These are phyloP conservation scores for Chytriomyces sp. DNA, from an alignment of 192 early-diverging fungal genomes.

Conservation along the genomic window DNA sequence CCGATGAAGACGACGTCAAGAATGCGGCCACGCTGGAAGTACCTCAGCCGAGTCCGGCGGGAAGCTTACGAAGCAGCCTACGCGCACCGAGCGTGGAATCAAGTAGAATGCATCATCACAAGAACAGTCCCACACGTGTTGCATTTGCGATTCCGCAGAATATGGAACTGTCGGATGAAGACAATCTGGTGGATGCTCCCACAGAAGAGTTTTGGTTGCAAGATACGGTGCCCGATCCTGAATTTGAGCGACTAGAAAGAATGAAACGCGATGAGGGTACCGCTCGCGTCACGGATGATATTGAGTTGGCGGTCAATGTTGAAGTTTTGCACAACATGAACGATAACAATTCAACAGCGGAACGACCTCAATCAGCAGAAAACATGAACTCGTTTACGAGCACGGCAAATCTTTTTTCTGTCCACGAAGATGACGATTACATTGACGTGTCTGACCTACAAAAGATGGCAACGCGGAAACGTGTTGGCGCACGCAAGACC, in stretches of 20 bases:
- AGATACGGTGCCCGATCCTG: conserved; percentile 24
- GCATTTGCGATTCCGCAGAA: neutral
- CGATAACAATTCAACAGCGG: neutral
- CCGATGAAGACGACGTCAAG: neutral
- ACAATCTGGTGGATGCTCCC: neutral
- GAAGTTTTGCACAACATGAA: neutral
- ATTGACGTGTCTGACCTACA: neutral
- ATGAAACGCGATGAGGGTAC: neutral
- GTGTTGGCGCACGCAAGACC: neutral
- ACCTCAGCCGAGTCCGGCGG: neutral
- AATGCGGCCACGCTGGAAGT: neutral
- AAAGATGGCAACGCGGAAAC: neutral
- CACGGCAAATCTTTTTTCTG: neutral
- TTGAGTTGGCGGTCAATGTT: neutral
- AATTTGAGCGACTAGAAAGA: neutral
- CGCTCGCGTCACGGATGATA: neutral
- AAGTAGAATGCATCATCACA: too few species aligned
- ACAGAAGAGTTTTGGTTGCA: conserved; percentile 26
- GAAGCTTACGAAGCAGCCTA: neutral
- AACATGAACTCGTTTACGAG: neutral
- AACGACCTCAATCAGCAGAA: neutral
- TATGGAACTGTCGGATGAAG: neutral
- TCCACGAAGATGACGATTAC: neutral
- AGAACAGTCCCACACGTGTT: too few species aligned
- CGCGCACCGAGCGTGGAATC: too few species aligned